These are phyloP conservation scores for Neurospora intermedia DNA, from an alignment of 495 filamentous ascomycete genomes.

Conservation along the genomic window DNA sequence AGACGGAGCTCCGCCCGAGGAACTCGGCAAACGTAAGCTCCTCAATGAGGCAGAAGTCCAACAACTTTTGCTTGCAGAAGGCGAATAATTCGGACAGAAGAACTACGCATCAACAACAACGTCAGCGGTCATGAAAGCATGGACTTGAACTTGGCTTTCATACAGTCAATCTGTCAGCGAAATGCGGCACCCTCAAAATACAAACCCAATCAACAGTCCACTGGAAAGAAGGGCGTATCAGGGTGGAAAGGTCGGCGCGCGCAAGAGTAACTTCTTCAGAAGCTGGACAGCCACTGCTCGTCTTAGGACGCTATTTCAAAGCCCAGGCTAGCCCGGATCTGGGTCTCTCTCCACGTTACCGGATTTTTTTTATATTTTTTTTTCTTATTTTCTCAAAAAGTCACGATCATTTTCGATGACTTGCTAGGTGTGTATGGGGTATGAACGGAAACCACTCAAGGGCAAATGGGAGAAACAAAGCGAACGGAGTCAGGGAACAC, in stretches of 20 bases:
- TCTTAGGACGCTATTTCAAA: not conserved
- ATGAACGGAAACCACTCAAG: not conserved
- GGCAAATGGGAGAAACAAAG: not conserved
- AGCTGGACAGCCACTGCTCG: not conserved
- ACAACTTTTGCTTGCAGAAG: conserved; percentile 32
- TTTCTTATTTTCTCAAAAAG: not conserved
- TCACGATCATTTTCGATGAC: not conserved
- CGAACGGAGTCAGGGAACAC: not conserved
- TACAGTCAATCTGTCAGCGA: not conserved
- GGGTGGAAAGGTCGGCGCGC: not conserved
- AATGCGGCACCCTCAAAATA: not conserved
- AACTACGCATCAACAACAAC: not conserved
- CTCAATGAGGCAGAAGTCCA: conserved; percentile 54
- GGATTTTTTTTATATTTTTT: not conserved
- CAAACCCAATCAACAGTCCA: not conserved
- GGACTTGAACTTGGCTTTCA: not conserved
- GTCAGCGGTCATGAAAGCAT: not conserved
- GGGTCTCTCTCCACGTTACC: not conserved
- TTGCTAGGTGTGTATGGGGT: not conserved
- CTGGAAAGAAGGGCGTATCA: not conserved
- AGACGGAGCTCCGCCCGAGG: conserved; percentile 62
- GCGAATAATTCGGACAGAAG: conserved; percentile 4
- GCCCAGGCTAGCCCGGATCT: not conserved
- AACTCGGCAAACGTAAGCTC: conserved; percentile 70
- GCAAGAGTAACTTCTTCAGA: not conserved